These are phyloP conservation scores for Glaciozyma antarctica DNA, from an alignment of 768 basidiomycete genomes.

Conservation along the genomic window DNA sequence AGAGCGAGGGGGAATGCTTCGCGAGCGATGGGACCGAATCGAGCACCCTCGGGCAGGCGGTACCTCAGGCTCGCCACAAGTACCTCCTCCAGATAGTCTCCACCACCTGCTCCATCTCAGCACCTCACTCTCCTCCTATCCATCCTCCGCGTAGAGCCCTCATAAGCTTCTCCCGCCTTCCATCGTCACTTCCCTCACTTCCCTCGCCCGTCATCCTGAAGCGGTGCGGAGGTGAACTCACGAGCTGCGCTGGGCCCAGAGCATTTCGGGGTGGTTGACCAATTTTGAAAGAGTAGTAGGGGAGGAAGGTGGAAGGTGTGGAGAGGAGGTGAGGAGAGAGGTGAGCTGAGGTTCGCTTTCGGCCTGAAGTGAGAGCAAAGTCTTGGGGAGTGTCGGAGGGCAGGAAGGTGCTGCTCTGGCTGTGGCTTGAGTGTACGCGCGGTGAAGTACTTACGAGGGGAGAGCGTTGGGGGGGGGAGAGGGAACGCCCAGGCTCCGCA, in stretches of 20 bases:
- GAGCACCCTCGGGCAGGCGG: neutral
- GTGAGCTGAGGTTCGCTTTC: too few relatives aligned
- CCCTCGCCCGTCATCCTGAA: neutral
- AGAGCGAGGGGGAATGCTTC: neutral
- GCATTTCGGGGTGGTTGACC: slow-evolving; percentile 60
- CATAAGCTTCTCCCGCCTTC: neutral
- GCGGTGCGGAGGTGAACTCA: slow-evolving; percentile 45
- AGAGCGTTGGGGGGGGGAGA: too few relatives aligned
- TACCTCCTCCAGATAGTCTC: neutral
- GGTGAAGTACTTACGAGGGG: too few relatives aligned
- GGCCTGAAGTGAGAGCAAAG: too few relatives aligned
- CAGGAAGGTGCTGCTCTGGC: too few relatives aligned
- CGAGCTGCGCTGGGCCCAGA: slow-evolving; percentile 91
- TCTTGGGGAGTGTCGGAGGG: too few relatives aligned
- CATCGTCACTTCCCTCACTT: neutral
- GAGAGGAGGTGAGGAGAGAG: too few relatives aligned
- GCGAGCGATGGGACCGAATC: too few relatives aligned
- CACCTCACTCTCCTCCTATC: neutral
- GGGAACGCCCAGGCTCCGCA: too few relatives aligned
- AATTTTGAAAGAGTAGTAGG: neutral
- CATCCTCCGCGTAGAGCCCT: neutral
- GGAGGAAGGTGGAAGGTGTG: too few relatives aligned
- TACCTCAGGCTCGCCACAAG: neutral
- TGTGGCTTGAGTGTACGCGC: too few relatives aligned
- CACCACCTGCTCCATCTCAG: too few relatives aligned